These are phyloP conservation scores for Aureobasidium melanogenum DNA, from an alignment of 2,329 filamentous ascomycete genomes.

Conservation along the genomic window DNA sequence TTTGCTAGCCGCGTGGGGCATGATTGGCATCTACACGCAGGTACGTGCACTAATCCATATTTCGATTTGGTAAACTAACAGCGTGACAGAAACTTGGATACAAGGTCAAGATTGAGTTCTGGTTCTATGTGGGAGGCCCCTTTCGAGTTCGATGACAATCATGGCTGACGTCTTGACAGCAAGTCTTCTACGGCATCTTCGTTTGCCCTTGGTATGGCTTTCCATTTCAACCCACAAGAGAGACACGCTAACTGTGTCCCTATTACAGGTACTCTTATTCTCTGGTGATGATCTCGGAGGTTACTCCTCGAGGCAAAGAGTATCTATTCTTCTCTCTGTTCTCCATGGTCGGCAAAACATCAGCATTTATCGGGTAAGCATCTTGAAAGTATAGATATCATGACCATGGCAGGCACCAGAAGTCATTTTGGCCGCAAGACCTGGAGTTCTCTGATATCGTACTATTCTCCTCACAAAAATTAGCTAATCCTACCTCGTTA, in stretches of 20 bases:
- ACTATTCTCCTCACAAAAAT: background rate
- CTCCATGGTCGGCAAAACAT: slow-evolving; percentile 60
- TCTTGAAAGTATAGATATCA: background rate
- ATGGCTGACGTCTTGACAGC: slow-evolving; percentile 19
- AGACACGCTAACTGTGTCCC: slow-evolving; percentile 25
- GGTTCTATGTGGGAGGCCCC: background rate
- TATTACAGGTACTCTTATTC: slow-evolving; percentile 47
- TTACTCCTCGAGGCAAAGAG: slow-evolving; percentile 59
- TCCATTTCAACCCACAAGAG: too few relatives aligned
- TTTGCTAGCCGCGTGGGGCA: slow-evolving; percentile 51
- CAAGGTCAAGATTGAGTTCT: background rate
- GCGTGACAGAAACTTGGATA: background rate
- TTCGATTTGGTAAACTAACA: background rate
- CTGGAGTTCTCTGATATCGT: background rate
- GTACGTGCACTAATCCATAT: background rate
- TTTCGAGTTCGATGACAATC: background rate
- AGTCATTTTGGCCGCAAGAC: too few relatives aligned
- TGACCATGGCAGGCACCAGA: too few relatives aligned
- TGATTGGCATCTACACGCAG: slow-evolving; percentile 50
- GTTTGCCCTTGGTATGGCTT: slow-evolving; percentile 36
- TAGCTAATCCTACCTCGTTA: background rate
- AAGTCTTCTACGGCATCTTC: slow-evolving; percentile 53
- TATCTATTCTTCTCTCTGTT: slow-evolving; percentile 64
- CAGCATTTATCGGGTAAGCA: slow-evolving; percentile 50
- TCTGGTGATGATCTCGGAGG: slow-evolving; percentile 63